These are phyloP conservation scores for Sporobolomyces phaffii DNA, from an alignment of 768 basidiomycete species.

Conservation along the genomic window DNA sequence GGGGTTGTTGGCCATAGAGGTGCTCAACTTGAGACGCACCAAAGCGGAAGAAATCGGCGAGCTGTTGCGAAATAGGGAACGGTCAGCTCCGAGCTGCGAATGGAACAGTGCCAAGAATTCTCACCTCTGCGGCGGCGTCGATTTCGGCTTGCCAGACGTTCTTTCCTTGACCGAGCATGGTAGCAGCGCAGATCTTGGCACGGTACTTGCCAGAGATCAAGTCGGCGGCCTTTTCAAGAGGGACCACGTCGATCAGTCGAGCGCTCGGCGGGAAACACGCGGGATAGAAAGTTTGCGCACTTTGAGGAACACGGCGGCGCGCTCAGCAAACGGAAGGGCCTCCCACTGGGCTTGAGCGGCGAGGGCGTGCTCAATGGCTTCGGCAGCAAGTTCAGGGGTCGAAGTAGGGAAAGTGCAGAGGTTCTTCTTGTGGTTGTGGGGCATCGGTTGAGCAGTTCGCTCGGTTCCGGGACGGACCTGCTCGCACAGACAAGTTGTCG, in stretches of 20 bases:
- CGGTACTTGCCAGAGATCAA: conserved; percentile 91
- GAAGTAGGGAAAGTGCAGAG: conserved; percentile 86
- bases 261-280: no score
- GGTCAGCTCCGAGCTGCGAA: no score
- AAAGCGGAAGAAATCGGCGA: conserved; percentile 91
- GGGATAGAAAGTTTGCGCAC: no score
- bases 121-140: conserved; percentile 93
- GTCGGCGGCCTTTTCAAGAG: conserved; percentile 63
- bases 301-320: conserved; percentile 95
- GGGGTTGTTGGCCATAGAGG: conserved; percentile 81
- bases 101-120: conserved; percentile 38
- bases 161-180: conserved; percentile 97
- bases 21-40: conserved; percentile 96
- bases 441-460: conserved; percentile 53
- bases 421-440: conserved; percentile 74
- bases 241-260: not conserved
- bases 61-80: conserved; percentile 47
- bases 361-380: conserved; percentile 81
- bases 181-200: conserved; percentile 89
- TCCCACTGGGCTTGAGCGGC: conserved; percentile 87
- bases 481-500: conserved; percentile 67
- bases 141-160: conserved; percentile 99
- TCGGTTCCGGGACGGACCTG: conserved; percentile 7
- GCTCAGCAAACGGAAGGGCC: conserved; percentile 88
- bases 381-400: conserved; percentile 63